These are phyloP conservation scores for Penicillium tannophilum DNA, from an alignment of 495 filamentous ascomycete genomes.

Conservation along the genomic window DNA sequence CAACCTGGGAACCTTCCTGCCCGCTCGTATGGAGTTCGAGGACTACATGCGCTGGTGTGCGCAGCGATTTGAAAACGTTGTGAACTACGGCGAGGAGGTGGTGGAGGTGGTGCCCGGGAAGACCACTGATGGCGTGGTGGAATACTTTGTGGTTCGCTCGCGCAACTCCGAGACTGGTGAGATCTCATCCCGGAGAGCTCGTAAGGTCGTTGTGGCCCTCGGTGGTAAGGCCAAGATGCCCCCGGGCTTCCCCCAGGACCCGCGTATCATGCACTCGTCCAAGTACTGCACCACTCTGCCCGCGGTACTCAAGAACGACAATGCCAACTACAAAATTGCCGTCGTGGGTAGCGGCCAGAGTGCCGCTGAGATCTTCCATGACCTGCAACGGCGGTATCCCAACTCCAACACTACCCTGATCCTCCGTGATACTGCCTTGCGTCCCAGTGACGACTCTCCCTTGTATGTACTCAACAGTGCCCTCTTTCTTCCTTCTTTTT, in stretches of 20 bases:
- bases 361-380: constrained; percentile 92
- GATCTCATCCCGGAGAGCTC: constrained; percentile 57
- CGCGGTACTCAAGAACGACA: constrained; percentile 58
- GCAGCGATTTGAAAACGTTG: constrained; percentile 72
- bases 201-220: constrained; percentile 83
- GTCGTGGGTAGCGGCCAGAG: constrained; percentile 90
- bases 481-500: neutral
- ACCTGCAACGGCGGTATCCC: constrained; percentile 79
- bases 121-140: constrained; percentile 41
- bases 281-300: constrained; percentile 70
- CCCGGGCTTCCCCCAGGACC: constrained; percentile 61
- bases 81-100: constrained; percentile 78
- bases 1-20: constrained; percentile 87
- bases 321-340: constrained; percentile 67
- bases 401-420: constrained; percentile 75
- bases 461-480: constrained; percentile 66
- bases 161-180: constrained; percentile 54
- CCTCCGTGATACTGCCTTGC: constrained; percentile 76
- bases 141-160: constrained; percentile 58
- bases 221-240: constrained; percentile 84
- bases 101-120: constrained; percentile 51
- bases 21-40: constrained; percentile 85
- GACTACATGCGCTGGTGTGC: constrained; percentile 96
- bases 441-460: constrained; percentile 91
- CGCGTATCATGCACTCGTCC: constrained; percentile 85